These are phyloP conservation scores for Quercus rubra DNA, from an alignment of 306 rosid genomes.

Conservation along the genomic window DNA sequence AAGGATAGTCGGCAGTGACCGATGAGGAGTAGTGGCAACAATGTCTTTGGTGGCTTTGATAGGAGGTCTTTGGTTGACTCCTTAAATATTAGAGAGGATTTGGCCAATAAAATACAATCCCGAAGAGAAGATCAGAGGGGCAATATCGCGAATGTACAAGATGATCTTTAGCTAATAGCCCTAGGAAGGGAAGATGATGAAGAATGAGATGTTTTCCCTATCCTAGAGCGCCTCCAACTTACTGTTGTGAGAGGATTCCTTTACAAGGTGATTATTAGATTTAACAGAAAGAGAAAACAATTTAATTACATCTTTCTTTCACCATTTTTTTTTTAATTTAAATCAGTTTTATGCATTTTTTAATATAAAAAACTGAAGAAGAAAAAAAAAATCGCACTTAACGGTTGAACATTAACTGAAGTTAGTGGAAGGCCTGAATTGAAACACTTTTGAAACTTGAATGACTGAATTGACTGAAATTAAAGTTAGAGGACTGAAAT, in stretches of 20 bases:
- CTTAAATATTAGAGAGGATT: neutral
- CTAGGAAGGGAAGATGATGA: conserved; percentile 10
- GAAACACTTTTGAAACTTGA: no score
- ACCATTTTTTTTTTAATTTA: no score
- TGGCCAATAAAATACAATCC: conserved; percentile 11
- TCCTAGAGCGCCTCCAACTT: conserved; percentile 19
- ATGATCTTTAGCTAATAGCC: neutral
- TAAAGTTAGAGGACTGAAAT: no score
- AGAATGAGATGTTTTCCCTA: conserved; percentile 19
- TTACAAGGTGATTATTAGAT: conserved; percentile 9
- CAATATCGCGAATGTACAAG: conserved; percentile 12
- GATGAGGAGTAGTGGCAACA: neutral
- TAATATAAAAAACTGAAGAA: no score
- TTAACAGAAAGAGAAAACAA: neutral
- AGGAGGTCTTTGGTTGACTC: conserved; percentile 11
- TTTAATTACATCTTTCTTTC: no score
- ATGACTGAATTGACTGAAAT: no score
- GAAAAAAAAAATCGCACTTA: no score
- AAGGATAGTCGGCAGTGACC: fast-evolving
- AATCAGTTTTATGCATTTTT: no score
- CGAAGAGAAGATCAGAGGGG: conserved; percentile 15
- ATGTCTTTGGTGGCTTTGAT: conserved; percentile 18
- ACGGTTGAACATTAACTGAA: no score
- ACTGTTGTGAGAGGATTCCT: conserved; percentile 38
- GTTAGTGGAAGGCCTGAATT: no score